A percentile compares a stretch with the other conserved stretches of the same genome.
These are phyloP conservation scores for Dictyostelium intermedium DNA, from an alignment of 78 protist genomes.

Conservation along the genomic window DNA sequence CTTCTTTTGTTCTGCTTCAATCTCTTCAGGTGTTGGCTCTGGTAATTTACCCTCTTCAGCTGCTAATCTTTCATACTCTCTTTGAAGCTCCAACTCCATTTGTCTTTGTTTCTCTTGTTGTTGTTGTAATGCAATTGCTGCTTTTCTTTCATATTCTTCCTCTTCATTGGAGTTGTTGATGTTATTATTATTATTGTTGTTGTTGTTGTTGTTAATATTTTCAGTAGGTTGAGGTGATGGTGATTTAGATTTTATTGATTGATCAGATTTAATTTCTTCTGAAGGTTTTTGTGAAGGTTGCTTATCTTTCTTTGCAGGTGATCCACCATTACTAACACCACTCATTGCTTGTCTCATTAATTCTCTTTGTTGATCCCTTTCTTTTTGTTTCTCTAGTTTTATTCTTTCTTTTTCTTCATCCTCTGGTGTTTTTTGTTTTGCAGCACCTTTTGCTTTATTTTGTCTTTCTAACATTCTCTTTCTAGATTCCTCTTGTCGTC, in stretches of 20 bases:
- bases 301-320: not conserved
- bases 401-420: constrained; percentile 26
- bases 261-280: not conserved
- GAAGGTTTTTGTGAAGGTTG: not conserved
- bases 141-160: constrained; percentile 46
- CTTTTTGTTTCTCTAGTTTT: constrained; percentile 34
- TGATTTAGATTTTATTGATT: not conserved
- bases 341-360: constrained; percentile 32
- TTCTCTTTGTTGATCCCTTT: constrained; percentile 51
- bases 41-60: not conserved
- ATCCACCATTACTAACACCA: not conserved
- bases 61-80: constrained; percentile 56
- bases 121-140: not conserved
- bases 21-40: constrained; percentile 16
- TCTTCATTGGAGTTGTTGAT: constrained; percentile 3
- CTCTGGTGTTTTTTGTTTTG: constrained; percentile 23
- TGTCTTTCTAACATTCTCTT: not conserved
- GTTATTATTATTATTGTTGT: constrained; percentile 28
- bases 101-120: constrained; percentile 48
- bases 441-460: not conserved
- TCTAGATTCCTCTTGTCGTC: not conserved
- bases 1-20: constrained; percentile 17
- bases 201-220: constrained; percentile 5
- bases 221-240: not conserved
- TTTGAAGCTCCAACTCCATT: constrained; percentile 41